Evolutionary conservation across 2,329 filamentous ascomycete genomes (phyloP).

Genomic region (Didymella pinodella): DNA sequence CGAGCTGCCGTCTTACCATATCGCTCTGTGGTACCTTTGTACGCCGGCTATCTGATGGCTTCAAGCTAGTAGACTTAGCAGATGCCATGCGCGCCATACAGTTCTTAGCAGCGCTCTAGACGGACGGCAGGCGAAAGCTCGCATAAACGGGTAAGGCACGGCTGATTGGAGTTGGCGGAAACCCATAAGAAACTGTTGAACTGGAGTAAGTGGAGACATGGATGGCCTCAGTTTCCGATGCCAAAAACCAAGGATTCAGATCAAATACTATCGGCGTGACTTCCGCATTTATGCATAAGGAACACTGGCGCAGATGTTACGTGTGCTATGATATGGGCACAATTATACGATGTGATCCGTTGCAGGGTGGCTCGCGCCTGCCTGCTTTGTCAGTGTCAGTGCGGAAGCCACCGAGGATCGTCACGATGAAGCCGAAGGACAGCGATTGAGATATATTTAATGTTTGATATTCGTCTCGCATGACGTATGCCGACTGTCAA

Average conservation of each 20-base stretch:
- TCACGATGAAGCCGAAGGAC: slow-evolving; percentile 12
- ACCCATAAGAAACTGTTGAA: slow-evolving; percentile 16
- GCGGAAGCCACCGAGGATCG: slow-evolving; percentile 6
- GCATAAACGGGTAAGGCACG: slow-evolving; percentile 9
- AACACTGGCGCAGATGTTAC: slow-evolving; percentile 5
- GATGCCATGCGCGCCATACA: slow-evolving; percentile 9
- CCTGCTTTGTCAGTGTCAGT: slow-evolving; percentile 6
- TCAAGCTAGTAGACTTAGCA: slow-evolving; percentile 15
- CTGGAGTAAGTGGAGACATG: slow-evolving; percentile 14
- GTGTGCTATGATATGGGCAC: slow-evolving; percentile 8
- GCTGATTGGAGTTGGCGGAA: slow-evolving; percentile 9
- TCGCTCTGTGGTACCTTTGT: slow-evolving; percentile 16
- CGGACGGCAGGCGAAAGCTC: slow-evolving; percentile 3
- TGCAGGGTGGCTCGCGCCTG: not conserved
- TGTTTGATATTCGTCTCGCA: slow-evolving; percentile 30
- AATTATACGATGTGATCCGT: slow-evolving; percentile 7
- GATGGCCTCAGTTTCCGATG: slow-evolving; percentile 11
- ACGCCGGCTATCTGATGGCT: slow-evolving; percentile 16
- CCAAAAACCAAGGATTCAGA: not conserved
- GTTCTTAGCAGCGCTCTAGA: slow-evolving; percentile 4
- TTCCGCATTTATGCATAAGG: not conserved
- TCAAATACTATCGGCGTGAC: slow-evolving; percentile 5
- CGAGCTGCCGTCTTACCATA: slow-evolving; percentile 10
- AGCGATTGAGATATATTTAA: slow-evolving; percentile 33
- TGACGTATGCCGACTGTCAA: slow-evolving; percentile 22